Base-by-base conservation (phyloP, 805 yeast genomes). In the Teunomyces cretensis region DNA sequence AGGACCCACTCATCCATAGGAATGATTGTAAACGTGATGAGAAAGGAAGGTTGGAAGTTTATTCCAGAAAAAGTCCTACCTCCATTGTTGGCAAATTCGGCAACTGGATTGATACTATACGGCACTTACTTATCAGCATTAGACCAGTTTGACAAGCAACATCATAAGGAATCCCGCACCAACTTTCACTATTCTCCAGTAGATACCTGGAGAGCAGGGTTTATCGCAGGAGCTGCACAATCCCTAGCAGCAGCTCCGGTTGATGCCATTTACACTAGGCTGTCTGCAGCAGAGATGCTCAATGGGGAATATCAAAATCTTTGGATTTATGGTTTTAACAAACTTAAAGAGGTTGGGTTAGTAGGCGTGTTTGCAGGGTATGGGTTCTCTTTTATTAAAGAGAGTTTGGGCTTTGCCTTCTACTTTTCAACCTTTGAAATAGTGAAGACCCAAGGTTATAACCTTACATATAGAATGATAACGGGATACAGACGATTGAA, bases 221-320 rank as follows among this genome's bases (percentile, higher is more conserved):
- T 84, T 45, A 51, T 88, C 0, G 97, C 97, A 0, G 97, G 97
- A 1, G 81, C 84, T 0, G 81, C 83, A 17, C 96, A 94, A 55
- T 86, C 96, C n/a, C 67, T 88, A 13, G 91, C 88, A 0, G 96
- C 96, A 1, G 92, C 97, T 1, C 98, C 98, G 0, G 74, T 92
- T 4, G 97, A 92, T 65, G 96, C 97, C 6, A 81, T 92, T 2
- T 86, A 85, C 57, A 80, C 96, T 1, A 74, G 97, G 52, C 87
- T 91, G 51, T 76, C 83, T 1, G 84, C 88, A 4, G 79, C 85
- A 9, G 96, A 89, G 52, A 67, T 91, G 43, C 64, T 88, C 12
- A 75, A 78, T 42, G 86, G 89, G 6, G 56, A 76, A 27, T 83
- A 86, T 62, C 78, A 78, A 46, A 85, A 85, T 46, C 62, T 91